phyloP scores from a whole-genome alignment of 768 basidiomycete species.

The Neoboletus subvelutipes region DNA sequence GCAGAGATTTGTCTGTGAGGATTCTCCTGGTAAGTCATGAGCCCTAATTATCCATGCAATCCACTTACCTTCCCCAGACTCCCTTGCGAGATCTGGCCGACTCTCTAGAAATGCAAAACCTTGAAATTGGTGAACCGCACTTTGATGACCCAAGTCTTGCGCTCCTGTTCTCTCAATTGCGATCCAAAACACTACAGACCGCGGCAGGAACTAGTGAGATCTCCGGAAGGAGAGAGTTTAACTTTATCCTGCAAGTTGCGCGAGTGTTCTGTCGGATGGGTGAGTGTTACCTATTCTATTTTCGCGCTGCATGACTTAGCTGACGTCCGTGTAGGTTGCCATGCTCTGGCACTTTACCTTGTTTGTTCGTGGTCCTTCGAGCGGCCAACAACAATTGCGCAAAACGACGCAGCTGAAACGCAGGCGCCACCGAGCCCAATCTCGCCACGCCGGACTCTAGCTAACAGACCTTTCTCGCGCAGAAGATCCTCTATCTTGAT shows the following conservation, averaged over 20 bases:
- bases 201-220: slow-evolving; percentile 92
- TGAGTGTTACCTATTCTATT: slow-evolving; percentile 36
- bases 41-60: background rate
- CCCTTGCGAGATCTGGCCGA: slow-evolving; percentile 73
- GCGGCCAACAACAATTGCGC: slow-evolving; percentile 54
- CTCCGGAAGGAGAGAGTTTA: slow-evolving; percentile 84
- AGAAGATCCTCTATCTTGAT: slow-evolving; percentile 78
- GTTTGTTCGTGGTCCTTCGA: slow-evolving; percentile 92
- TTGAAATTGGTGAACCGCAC: slow-evolving; percentile 77
- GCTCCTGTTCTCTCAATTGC: slow-evolving; percentile 84
- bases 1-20: slow-evolving; percentile 86
- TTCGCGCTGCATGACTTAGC: background rate
- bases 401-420: slow-evolving; percentile 6
- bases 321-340: slow-evolving; percentile 65
- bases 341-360: slow-evolving; percentile 86
- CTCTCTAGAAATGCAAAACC: slow-evolving; percentile 51
- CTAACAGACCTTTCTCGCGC: slow-evolving; percentile 52
- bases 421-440: slow-evolving; percentile 43
- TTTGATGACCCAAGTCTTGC: slow-evolving; percentile 95
- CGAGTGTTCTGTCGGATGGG: slow-evolving; percentile 95
- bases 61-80: slow-evolving; percentile 43
- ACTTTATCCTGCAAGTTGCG: slow-evolving; percentile 93
- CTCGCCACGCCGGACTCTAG: slow-evolving; percentile 45
- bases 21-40: slow-evolving; percentile 70
- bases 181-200: slow-evolving; percentile 88